These are phyloP conservation scores for Saprolegnia diclina DNA, from an alignment of 352 stramenopile species.

Conservation along the genomic window DNA sequence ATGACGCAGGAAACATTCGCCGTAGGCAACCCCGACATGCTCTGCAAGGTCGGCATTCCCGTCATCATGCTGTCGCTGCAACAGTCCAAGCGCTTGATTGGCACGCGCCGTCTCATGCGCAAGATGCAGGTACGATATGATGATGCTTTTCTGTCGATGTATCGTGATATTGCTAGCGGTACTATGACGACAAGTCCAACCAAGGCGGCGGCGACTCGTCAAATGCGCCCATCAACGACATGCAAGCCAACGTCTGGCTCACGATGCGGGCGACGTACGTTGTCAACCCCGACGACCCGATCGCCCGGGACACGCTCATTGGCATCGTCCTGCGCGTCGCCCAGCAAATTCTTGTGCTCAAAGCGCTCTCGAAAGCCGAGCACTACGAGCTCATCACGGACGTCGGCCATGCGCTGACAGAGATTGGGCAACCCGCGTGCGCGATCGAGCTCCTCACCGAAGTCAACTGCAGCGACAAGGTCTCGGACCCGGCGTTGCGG, in stretches of 20 bases:
- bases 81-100: slow-evolving; percentile 30
- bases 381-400: slow-evolving; percentile 80
- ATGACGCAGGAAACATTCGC: slow-evolving; percentile 34
- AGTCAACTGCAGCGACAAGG: slow-evolving; percentile 83
- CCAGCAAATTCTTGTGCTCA: slow-evolving; percentile 74
- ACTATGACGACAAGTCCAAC: slow-evolving; percentile 23
- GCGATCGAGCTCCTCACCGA: slow-evolving; percentile 81
- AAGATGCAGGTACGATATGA: slow-evolving; percentile 16
- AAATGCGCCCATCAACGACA: slow-evolving; percentile 4
- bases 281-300: slow-evolving; percentile 68
- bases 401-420: slow-evolving; percentile 67
- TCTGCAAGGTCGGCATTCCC: slow-evolving; percentile 77
- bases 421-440: slow-evolving; percentile 74
- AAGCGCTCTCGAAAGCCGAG: slow-evolving; percentile 58
- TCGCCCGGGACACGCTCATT: slow-evolving; percentile 74
- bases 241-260: slow-evolving; percentile 8
- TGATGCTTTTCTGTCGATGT: too few relatives aligned
- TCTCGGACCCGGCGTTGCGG: slow-evolving; percentile 54
- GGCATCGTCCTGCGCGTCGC: slow-evolving; percentile 79
- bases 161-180: not conserved
- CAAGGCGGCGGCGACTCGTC: not conserved
- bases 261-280: slow-evolving; percentile 72
- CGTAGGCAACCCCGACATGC: slow-evolving; percentile 57
- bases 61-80: slow-evolving; percentile 79
- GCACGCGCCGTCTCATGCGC: slow-evolving; percentile 2